phyloP scores from a whole-genome alignment of 495 filamentous ascomycete genomes.

The Trichocladium antarcticum region DNA sequence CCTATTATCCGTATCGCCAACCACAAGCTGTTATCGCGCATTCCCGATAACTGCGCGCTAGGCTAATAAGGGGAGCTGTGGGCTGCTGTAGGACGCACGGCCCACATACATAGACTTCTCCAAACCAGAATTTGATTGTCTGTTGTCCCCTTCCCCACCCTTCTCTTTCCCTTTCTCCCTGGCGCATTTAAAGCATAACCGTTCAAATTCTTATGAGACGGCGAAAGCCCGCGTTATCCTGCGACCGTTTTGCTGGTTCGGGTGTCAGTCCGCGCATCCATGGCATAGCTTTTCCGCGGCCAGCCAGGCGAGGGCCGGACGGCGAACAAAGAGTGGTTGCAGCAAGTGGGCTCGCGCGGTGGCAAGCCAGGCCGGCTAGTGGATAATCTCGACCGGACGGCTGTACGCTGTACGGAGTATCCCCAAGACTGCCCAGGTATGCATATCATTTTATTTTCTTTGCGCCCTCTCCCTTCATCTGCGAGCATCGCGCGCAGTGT shows the following conservation, averaged over 20 bases:
- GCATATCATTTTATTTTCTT: constrained; percentile 1
- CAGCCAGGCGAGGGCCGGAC: background rate
- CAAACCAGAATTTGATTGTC: background rate
- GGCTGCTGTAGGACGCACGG: constrained; percentile 1
- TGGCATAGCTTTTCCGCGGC: background rate
- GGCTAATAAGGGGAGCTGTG: constrained; percentile 1
- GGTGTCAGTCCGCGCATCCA: background rate
- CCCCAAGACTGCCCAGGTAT: constrained; percentile 4
- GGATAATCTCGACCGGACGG: background rate
- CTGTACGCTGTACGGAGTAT: too few relatives aligned
- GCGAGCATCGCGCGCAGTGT: constrained; percentile 15
- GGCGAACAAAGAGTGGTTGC: background rate
- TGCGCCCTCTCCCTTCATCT: background rate
- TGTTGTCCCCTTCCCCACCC: background rate
- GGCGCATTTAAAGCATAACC: background rate
- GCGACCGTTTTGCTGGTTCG: too few relatives aligned
- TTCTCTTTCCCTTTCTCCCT: background rate
- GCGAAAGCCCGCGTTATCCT: too few relatives aligned
- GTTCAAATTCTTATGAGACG: background rate
- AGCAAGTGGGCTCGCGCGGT: background rate
- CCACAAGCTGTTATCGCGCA: constrained; percentile 16
- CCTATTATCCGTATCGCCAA: constrained; percentile 16
- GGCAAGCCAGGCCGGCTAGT: background rate
- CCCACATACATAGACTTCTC: too few relatives aligned
- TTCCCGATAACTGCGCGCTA: constrained; percentile 4